Evolutionary conservation across 106 monocot species (phyloP), one percentile per base, ranked within the genome.

Genomic region (Dioscorea zingiberensis): DNA sequence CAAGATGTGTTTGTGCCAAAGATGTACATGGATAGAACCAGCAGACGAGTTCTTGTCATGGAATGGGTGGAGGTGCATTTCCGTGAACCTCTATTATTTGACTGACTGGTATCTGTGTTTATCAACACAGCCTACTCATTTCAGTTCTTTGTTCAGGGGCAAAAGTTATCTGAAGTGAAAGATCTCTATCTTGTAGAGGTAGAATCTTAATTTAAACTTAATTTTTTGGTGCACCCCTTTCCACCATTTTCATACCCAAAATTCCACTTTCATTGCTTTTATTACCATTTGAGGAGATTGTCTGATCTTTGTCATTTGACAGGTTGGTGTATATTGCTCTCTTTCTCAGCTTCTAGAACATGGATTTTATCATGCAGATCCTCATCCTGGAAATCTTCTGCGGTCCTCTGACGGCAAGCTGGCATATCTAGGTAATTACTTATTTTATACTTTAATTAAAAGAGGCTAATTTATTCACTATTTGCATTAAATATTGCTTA

Each of bases 281-380:
- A n/a, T 65, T 7, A 25, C 10, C 58, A 47, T 15, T 58, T 23
- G 18, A 11, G 38, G 48, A 2, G 18, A 14, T 28, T 53, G 27
- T 18, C 54, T 73, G 46, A 21, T 69, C 48, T 55, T 44, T 16
- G 51, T 19, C 56, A 27, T 55, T 74, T 74, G 38, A 54, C 81
- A 97, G 97, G 92, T 89, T 59, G 97, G 97, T 72, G 97, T 97
- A 4, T 92, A 97, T 74, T 97, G 97, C 69, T 97, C 97, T 24
- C 88, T 97, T 62, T 81, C 97, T 59, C 97, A 92, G 79, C 88
- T 97, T 72, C 66, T 97, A 64, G 92, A 92, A 18, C 81, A 92
- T 73, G 92, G 97, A 30, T 97, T 97, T 71, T 97, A 97, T 77
- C 97, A 97, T 71, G 97, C 92, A 59, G 97, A 97, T 83, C 97